Evolutionary conservation across 2,329 filamentous ascomycete species (phyloP).

Genomic region (Xylariomycetidae sp.): DNA sequence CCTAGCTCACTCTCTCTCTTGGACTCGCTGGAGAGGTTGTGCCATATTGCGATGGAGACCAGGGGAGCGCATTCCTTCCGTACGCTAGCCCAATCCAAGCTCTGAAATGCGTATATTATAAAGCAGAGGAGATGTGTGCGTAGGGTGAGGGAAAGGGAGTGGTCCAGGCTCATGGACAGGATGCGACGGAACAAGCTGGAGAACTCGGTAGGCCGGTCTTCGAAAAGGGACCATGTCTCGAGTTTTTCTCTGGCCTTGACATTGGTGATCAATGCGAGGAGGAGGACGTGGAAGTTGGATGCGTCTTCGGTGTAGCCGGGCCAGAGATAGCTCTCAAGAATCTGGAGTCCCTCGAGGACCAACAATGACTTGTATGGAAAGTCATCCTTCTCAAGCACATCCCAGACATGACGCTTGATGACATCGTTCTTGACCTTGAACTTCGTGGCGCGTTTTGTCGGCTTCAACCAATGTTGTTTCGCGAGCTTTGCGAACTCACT

Average conservation of each 20-base stretch:
- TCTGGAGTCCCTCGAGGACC: conserved; percentile 83
- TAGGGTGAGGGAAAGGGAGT: conserved; percentile 59
- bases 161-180: conserved; percentile 78
- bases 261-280: conserved; percentile 81
- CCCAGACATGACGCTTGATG: conserved; percentile 85
- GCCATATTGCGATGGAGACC: conserved; percentile 93
- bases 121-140: conserved; percentile 84
- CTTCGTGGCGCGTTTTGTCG: conserved; percentile 55
- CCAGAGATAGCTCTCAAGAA: conserved; percentile 89
- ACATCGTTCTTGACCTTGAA: conserved; percentile 77
- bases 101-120: conserved; percentile 88
- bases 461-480: conserved; percentile 77
- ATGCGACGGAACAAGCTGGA: conserved; percentile 84
- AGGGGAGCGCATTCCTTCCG: conserved; percentile 95
- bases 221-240: conserved; percentile 81
- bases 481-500: conserved; percentile 73
- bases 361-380: conserved; percentile 76
- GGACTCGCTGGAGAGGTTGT: conserved; percentile 77
- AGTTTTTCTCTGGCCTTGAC: conserved; percentile 84
- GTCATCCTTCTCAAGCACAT: conserved; percentile 73
- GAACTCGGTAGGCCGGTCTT: conserved; percentile 74
- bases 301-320: conserved; percentile 84
- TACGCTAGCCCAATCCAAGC: conserved; percentile 80
- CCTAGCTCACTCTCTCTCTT: conserved; percentile 70
- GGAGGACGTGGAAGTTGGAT: conserved; percentile 85